A percentile compares a stretch with the other conserved stretches of the same genome.
These are phyloP conservation scores for Wickerhamiella qilinensis DNA, from an alignment of 805 yeast species.

Conservation along the genomic window DNA sequence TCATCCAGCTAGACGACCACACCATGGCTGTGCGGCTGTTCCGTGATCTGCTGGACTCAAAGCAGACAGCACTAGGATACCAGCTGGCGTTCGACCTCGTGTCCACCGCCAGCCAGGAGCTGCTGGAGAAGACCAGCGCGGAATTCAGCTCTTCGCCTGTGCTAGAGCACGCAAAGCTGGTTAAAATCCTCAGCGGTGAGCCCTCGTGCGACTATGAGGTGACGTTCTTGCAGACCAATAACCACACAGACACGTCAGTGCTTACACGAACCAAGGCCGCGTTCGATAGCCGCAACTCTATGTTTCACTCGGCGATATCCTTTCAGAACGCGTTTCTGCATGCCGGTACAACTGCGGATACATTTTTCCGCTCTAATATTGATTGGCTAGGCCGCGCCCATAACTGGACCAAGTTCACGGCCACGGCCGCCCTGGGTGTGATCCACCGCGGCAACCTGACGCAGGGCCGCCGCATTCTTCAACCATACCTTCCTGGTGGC, in stretches of 20 bases:
- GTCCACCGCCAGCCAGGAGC: conserved; percentile 77
- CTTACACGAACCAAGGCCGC: conserved; percentile 65
- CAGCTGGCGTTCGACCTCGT: conserved; percentile 95
- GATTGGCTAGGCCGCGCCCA: conserved; percentile 98
- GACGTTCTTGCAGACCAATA: conserved; percentile 73
- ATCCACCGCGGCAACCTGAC: conserved; percentile 89
- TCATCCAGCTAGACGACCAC: conserved; percentile 73
- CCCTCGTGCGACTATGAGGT: conserved; percentile 88
- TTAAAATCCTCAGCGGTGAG: conserved; percentile 68
- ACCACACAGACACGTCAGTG: conserved; percentile 70
- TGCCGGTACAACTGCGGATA: conserved; percentile 91
- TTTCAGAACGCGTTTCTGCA: conserved; percentile 90
- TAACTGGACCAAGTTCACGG: conserved; percentile 95
- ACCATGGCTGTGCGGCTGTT: conserved; percentile 55
- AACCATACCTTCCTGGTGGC: conserved; percentile 79
- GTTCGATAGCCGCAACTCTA: conserved; percentile 81
- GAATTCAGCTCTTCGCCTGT: conserved; percentile 16
- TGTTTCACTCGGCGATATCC: conserved; percentile 91
- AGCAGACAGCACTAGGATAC: conserved; percentile 46
- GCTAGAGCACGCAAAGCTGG: conserved; percentile 28
- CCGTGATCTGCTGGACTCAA: conserved; percentile 34
- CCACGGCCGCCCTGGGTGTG: conserved; percentile 95
- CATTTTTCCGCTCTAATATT: conserved; percentile 74
- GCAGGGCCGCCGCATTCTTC: conserved; percentile 72
- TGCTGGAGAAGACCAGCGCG: conserved; percentile 38